Evolutionary conservation across 2,329 filamentous ascomycete genomes (phyloP), one percentile per base, ranked within the genome.

Genomic region (Drechslerella dactyloides): DNA sequence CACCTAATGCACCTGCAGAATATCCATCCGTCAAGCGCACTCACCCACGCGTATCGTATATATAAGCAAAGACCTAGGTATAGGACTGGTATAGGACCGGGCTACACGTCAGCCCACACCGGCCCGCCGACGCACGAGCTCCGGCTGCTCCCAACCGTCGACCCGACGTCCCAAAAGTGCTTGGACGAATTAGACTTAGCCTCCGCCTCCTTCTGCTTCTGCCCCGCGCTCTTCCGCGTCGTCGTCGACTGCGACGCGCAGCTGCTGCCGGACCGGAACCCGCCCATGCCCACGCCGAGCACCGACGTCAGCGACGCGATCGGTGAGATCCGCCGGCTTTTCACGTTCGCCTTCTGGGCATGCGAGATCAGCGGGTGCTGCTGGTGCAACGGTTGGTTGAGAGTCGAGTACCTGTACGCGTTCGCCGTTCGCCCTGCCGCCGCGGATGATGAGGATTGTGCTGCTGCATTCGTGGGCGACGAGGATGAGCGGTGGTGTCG

Each of bases 221-320:
- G 5, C 3, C 84, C 83, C 42, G 86, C 87, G 35, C 86, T 90
- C 75, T 88, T 87, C 78, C 89, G 88, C 6, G 90, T 91, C 6
- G 90, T 91, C 79, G 90, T 70, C 17, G 66, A 96, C 80, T 96
- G 91, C 78, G 90, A 96, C 2, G 91, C 91, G 79, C 91, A 96
- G 79, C 90, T 96, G 68, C 87, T 85, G 69, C 83, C 80, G 8
- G 81, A 76, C 63, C 77, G 77, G 64, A 77, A 79, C 37, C 81
- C 74, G 33, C 60, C 54, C 72, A 74, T 63, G 27, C 69, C 40
- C 23, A 65, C 37, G 42, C 72, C 51, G 57, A 65, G 60, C 53
- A 73, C 73, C 52, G 73, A 44, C n/a, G 48, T 74, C 51, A 73
- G 55, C 48, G 59, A 57, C 33, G 69, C 64, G n/a, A 65, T 65